These are phyloP conservation scores for Leccinum disarticulatum DNA, from an alignment of 768 basidiomycete genomes.

Conservation along the genomic window DNA sequence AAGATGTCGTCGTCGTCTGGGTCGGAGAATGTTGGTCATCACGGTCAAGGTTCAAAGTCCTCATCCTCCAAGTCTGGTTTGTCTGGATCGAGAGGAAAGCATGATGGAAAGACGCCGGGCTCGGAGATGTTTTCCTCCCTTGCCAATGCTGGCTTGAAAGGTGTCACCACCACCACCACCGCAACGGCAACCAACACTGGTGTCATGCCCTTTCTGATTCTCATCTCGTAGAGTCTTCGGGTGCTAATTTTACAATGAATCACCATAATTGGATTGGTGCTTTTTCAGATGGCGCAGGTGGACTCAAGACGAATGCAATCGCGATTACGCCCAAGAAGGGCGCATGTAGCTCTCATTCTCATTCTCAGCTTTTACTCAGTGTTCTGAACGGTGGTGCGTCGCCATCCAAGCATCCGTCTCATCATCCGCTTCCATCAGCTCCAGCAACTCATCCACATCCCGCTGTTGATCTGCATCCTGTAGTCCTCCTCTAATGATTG, in stretches of 20 bases:
- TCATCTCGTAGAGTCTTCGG: slow-evolving; percentile 10
- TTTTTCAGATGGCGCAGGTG: no score
- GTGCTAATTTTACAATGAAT: background rate
- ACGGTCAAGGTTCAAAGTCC: no score
- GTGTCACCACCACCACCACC: background rate
- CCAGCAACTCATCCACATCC: no score
- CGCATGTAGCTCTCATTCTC: background rate
- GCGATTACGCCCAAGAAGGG: no score
- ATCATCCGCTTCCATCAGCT: no score
- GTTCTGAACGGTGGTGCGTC: slow-evolving; percentile 1
- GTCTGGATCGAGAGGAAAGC: slow-evolving; percentile 2
- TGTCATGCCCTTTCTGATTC: slow-evolving; percentile 23
- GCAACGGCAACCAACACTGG: background rate
- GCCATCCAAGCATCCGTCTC: background rate
- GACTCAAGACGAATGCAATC: no score
- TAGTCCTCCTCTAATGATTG: slow-evolving; percentile 5
- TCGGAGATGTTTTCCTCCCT: background rate
- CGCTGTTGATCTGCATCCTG: no score
- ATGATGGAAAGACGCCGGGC: background rate
- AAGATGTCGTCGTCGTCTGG: background rate
- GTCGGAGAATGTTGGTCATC: no score
- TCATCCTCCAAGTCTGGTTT: no score
- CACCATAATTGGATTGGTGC: no score
- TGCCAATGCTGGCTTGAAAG: background rate
- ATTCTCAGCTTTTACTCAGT: background rate